These are phyloP conservation scores for Bipolaris zeicola DNA, from an alignment of 2,329 filamentous ascomycete genomes.

Conservation along the genomic window DNA sequence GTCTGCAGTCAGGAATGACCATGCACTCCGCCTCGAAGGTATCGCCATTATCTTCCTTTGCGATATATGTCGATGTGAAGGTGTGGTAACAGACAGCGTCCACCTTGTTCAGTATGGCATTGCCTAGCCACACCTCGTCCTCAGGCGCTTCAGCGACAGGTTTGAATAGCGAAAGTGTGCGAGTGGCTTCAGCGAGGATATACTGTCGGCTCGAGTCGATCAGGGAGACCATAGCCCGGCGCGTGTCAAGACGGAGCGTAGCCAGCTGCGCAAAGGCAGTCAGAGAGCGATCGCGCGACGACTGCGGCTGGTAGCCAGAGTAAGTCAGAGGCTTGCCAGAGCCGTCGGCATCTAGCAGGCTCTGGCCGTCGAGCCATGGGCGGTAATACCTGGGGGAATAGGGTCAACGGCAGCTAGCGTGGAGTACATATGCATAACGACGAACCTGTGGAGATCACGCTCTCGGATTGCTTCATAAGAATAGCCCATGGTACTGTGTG, in stretches of 20 bases:
- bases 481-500: constrained; percentile 21
- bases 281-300: constrained; percentile 36
- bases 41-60: constrained; percentile 28
- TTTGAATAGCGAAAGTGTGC: constrained; percentile 41
- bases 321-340: constrained; percentile 34
- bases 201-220: constrained; percentile 47
- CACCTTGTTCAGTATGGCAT: constrained; percentile 35
- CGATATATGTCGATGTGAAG: constrained; percentile 33
- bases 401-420: constrained; percentile 5
- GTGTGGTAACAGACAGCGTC: constrained; percentile 40
- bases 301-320: constrained; percentile 27
- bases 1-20: constrained; percentile 35
- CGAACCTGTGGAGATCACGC: constrained; percentile 38
- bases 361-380: constrained; percentile 45
- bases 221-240: constrained; percentile 45
- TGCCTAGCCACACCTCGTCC: constrained; percentile 41
- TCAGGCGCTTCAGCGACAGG: constrained; percentile 27
- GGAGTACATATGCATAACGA: neutral
- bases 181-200: constrained; percentile 49
- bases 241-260: constrained; percentile 39
- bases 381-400: constrained; percentile 38
- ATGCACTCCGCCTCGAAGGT: constrained; percentile 25
- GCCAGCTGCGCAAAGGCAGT: constrained; percentile 47
- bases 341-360: constrained; percentile 34
- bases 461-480: constrained; percentile 33